These are phyloP conservation scores for Lactarius evosmus DNA, from an alignment of 768 basidiomycete species.

Conservation along the genomic window DNA sequence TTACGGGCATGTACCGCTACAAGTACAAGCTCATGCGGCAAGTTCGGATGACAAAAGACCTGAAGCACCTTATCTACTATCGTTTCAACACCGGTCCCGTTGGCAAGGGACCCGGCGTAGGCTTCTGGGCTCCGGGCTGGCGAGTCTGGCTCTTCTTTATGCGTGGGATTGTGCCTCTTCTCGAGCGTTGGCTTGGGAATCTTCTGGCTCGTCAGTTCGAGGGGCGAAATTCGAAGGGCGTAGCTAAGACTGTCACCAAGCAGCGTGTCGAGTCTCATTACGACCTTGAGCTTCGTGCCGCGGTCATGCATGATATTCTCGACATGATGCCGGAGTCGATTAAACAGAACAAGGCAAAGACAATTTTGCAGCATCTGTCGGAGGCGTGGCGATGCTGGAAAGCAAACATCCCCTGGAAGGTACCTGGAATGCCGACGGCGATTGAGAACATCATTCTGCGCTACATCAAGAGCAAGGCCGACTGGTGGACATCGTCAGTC, in stretches of 20 bases:
- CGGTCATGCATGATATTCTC: conserved; percentile 99
- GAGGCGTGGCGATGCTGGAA: conserved; percentile 99
- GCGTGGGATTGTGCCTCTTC: conserved; percentile 95
- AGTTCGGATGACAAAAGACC: conserved; percentile 98
- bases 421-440: conserved; percentile 98
- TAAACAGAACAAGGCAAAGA: conserved; percentile 99
- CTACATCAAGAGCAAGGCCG: conserved; percentile 99
- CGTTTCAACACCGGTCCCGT: conserved; percentile 99
- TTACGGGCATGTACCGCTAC: conserved; percentile 99
- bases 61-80: conserved; percentile 98
- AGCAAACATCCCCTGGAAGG: conserved; percentile 98
- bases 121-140: conserved; percentile 99
- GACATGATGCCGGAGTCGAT: conserved; percentile 99
- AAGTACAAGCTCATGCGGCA: conserved; percentile 99
- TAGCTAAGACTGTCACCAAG: conserved; percentile 98
- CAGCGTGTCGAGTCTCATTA: conserved; percentile 99
- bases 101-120: conserved; percentile 97
- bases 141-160: conserved; percentile 99
- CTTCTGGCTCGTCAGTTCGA: conserved; percentile 98
- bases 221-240: conserved; percentile 92
- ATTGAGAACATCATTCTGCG: conserved; percentile 99
- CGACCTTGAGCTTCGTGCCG: conserved; percentile 93
- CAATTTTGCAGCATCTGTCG: conserved; percentile 94
- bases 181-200: conserved; percentile 97
- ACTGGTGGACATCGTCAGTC: conserved; percentile 94